Conservation (phyloP, 371 early-diverging fungal genomes). For the Mucor plumbeus region DNA sequence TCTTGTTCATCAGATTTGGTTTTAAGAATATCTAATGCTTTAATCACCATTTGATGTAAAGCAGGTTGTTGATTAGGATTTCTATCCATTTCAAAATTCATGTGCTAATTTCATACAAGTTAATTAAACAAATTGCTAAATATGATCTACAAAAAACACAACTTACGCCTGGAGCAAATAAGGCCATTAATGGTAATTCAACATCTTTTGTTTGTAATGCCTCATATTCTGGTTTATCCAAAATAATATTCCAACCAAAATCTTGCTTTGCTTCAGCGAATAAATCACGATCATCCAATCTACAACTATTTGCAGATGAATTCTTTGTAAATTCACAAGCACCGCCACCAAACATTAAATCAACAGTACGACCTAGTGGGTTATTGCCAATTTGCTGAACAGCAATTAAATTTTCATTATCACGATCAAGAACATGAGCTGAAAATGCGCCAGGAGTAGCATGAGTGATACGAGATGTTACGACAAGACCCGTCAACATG, state of each 20-base stretch:
- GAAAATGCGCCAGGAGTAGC: conserved; percentile 85
- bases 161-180: conserved; percentile 62
- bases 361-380: conserved; percentile 80
- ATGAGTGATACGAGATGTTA: conserved; percentile 91
- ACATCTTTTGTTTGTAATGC: conserved; percentile 23
- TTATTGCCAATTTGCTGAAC: conserved; percentile 86
- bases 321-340: conserved; percentile 82
- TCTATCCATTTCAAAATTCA: conserved; percentile 86
- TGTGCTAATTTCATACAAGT: conserved; percentile 51
- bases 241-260: conserved; percentile 59
- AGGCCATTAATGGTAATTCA: conserved; percentile 74
- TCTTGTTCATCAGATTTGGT: conserved; percentile 32
- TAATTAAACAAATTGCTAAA: conserved; percentile 4
- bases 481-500: conserved; percentile 89
- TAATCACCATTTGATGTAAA: conserved; percentile 73
- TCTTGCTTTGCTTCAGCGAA: conserved; percentile 55
- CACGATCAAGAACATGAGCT: conserved; percentile 80
- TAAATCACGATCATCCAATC: conserved; percentile 74
- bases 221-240: conserved; percentile 69
- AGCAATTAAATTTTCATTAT: conserved; percentile 86
- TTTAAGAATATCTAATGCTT: conserved; percentile 68
- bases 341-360: conserved; percentile 94
- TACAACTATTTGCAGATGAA: conserved; percentile 60
- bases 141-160: not conserved
- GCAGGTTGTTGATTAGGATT: conserved; percentile 69